Conservation (phyloP, 2,329 filamentous ascomycete genomes). For the Aschersonia sp. region DNA sequence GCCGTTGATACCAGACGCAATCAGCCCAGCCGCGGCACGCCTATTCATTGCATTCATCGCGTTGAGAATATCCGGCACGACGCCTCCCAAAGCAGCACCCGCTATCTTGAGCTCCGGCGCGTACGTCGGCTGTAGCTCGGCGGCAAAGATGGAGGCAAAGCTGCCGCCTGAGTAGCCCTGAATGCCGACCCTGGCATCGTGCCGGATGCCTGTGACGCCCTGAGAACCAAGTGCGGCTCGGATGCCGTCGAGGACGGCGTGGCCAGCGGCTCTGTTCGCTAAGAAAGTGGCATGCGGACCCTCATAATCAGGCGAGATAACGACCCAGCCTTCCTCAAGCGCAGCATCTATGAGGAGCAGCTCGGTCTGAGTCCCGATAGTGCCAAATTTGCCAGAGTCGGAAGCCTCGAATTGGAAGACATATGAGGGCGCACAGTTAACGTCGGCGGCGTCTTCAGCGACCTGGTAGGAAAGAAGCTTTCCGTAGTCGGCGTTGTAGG, state of each 20-base stretch:
- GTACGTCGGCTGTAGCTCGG: conserved; percentile 11
- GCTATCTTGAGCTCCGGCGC: conserved; percentile 10
- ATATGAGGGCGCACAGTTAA: conserved; percentile 17
- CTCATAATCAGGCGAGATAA: conserved; percentile 33
- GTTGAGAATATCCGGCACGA: conserved; percentile 7
- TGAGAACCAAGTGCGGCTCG: conserved; percentile 20
- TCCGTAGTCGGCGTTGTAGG: conserved; percentile 12
- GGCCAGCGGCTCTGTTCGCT: conserved; percentile 23
- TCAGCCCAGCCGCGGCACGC: conserved; percentile 6
- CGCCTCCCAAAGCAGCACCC: conserved; percentile 11
- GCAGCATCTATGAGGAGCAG: conserved; percentile 9
- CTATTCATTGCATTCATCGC: conserved; percentile 8
- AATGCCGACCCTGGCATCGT: conserved; percentile 21
- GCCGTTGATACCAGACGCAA: conserved; percentile 9
- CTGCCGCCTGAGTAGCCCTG: conserved; percentile 23
- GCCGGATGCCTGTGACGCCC: conserved; percentile 13
- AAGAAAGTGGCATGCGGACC: conserved; percentile 26
- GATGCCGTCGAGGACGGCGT: conserved; percentile 27
- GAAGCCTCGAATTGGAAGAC: conserved; percentile 7
- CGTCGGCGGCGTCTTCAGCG: conserved; percentile 22
- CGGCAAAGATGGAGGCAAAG: conserved; percentile 9
- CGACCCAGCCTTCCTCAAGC: conserved; percentile 30
- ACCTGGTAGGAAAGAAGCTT: conserved; percentile 26
- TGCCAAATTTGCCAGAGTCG: conserved; percentile 19
- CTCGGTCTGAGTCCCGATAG: conserved; percentile 12